These are phyloP conservation scores for Kodamaea derodonti DNA, from an alignment of 1,139 yeast genomes.

Conservation along the genomic window DNA sequence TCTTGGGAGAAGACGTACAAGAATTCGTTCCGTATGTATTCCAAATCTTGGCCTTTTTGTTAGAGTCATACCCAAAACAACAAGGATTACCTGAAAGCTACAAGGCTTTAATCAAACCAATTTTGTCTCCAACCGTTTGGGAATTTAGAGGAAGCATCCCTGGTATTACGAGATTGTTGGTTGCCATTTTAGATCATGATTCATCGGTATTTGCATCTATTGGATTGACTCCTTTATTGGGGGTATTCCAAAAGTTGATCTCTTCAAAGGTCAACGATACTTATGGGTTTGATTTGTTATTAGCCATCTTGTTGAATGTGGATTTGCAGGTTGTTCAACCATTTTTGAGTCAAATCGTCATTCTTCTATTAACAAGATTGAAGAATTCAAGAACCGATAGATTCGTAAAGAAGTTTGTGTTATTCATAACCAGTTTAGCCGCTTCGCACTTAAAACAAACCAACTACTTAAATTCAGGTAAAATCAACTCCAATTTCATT, in stretches of 20 bases:
- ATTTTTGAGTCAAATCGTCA: slow-evolving; percentile 70
- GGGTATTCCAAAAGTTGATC: slow-evolving; percentile 92
- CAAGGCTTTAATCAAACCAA: slow-evolving; percentile 67
- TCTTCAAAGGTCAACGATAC: slow-evolving; percentile 79
- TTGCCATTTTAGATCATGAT: slow-evolving; percentile 67
- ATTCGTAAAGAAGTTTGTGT: slow-evolving; percentile 67
- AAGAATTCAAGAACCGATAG: slow-evolving; percentile 81
- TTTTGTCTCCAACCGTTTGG: slow-evolving; percentile 88
- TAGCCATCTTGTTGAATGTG: slow-evolving; percentile 58
- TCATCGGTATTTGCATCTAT: slow-evolving; percentile 46
- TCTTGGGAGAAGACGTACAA: slow-evolving; percentile 80
- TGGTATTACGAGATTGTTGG: slow-evolving; percentile 77
- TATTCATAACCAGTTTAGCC: slow-evolving; percentile 55
- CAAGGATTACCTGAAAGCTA: slow-evolving; percentile 59
- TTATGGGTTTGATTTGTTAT: slow-evolving; percentile 81
- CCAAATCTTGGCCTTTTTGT: slow-evolving; percentile 76
- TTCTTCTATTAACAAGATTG: slow-evolving; percentile 72
- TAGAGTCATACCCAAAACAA: slow-evolving; percentile 57
- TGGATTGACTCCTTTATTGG: slow-evolving; percentile 72
- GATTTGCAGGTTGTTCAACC: slow-evolving; percentile 48
- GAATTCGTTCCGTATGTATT: slow-evolving; percentile 93
- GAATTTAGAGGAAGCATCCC: slow-evolving; percentile 91
- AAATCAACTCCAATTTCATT: slow-evolving; percentile 47
- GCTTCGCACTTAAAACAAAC: slow-evolving; percentile 13
- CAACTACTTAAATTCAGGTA: slow-evolving; percentile 9